Conservation (phyloP, 768 basidiomycete genomes). For the Russula emetica region DNA sequence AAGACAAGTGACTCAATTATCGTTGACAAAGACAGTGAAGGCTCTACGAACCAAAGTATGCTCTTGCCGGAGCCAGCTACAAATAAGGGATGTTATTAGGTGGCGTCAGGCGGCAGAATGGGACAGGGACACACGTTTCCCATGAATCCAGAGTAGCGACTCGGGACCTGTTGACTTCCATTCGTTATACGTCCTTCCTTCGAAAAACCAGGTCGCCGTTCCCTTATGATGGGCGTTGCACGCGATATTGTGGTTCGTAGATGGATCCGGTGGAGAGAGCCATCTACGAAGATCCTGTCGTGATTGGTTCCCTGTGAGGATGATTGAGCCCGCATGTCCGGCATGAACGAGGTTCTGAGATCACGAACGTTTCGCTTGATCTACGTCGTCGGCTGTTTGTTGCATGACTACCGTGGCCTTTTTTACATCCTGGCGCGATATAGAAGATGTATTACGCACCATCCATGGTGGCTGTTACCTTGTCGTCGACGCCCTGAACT, state of each 20-base stretch:
- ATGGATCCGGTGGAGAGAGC: constrained; percentile 14
- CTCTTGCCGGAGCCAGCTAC: constrained; percentile 18
- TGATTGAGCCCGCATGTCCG: neutral
- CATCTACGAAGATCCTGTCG: neutral
- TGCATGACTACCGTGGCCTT: too few relatives aligned
- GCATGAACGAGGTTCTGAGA: neutral
- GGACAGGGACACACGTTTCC: neutral
- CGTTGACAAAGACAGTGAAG: neutral
- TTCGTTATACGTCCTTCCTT: neutral
- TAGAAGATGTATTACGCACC: too few relatives aligned
- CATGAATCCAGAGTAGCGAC: constrained; percentile 8
- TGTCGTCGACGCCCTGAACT: neutral
- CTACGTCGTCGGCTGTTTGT: neutral
- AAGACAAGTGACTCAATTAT: neutral
- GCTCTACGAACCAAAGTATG: constrained; percentile 7
- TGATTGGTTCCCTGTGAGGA: neutral
- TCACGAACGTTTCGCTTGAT: neutral
- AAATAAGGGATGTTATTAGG: too few relatives aligned
- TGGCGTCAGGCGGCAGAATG: neutral
- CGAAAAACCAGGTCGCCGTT: constrained; percentile 8
- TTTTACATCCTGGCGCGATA: too few relatives aligned
- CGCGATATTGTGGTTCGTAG: neutral
- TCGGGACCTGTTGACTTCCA: neutral
- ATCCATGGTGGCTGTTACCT: too few relatives aligned
- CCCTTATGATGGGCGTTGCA: neutral